Base-by-base conservation (phyloP, 2,329 filamentous ascomycete genomes). In the Ascochyta koolunga region DNA sequence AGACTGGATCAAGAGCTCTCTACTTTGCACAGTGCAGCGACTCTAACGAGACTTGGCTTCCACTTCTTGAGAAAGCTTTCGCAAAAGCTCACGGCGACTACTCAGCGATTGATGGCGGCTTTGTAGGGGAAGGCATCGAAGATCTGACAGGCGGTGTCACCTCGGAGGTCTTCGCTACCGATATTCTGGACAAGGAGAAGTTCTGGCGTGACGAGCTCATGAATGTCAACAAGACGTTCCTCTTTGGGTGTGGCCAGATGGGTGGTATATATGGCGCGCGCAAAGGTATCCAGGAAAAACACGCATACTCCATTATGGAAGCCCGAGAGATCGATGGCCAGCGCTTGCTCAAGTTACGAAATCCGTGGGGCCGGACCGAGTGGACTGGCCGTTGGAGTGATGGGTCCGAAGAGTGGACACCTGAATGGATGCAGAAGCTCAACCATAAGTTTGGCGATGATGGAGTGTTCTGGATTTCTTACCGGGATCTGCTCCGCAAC, bases 21-120 rank as follows among this genome's bases (percentile, higher is more conserved):
- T 91, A 90, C 74, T 93, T 93, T 74, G 89, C 87, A 2, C 87
- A 89, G 66, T 91, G 88, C 74, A 83, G 83, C 56, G 85, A 90
- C 58, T 84, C 87, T 29, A 91, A 91, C 67, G 90, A 93, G 72
- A 93, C 89, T 0, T 95, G 90, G 90, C 80, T 93, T 5, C 89
- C 90, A 0, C 76, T 95, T 21, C 78, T 93, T 1, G 89, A 93
- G 67, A 93, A 93, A 73, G 90, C 90, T 1, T 93, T 90, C 68
- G 90, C 90, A 18, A 95, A 95, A 72, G 89, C 89, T 0, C 90
- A 95, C 64, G 90, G 89, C 2, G 89, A 95, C 67, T 96, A 89
- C 62, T 84, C 82, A 16, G 83, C 88, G 1, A 89, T 96, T 29
- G 83, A 89, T 35, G 89, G 89, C 6, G 90, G 90, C 0, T 91